Percentiles rank a stretch among this genome's conserved stretches.
Conservation (phyloP, 1,284 basidiomycete genomes). For the Papiliotrema laurentii region DNA sequence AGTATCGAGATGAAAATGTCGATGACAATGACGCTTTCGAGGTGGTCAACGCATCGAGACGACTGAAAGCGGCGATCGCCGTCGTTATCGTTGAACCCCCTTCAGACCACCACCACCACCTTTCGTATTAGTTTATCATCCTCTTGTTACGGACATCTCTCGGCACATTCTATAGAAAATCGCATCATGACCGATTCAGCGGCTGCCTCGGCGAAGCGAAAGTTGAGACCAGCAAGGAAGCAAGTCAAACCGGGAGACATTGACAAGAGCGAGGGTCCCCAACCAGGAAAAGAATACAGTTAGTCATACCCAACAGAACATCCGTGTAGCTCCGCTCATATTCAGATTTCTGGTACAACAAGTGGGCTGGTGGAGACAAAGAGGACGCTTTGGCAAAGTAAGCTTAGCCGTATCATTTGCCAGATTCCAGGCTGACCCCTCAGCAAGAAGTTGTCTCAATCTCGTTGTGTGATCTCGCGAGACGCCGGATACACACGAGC, state of each 20-base stretch:
- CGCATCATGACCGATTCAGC: conserved; percentile 21
- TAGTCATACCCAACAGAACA: conserved; percentile 43
- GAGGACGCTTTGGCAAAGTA: conserved; percentile 90
- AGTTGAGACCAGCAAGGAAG: conserved; percentile 66
- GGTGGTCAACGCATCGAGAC: conserved; percentile 24
- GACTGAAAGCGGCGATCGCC: background rate
- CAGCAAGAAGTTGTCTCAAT: conserved; percentile 73
- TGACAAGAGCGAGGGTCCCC: conserved; percentile 77
- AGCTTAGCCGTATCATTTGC: conserved; percentile 31
- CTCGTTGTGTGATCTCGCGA: conserved; percentile 75
- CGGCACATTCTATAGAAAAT: no score
- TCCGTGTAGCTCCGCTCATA: background rate
- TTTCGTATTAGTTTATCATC: no score
- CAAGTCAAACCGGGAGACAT: conserved; percentile 86
- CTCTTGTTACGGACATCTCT: no score
- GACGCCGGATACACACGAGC: conserved; percentile 92
- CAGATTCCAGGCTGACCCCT: background rate
- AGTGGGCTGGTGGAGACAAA: conserved; percentile 93
- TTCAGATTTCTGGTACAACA: conserved; percentile 98
- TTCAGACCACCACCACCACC: no score
- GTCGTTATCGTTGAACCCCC: background rate
- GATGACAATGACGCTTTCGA: conserved; percentile 32
- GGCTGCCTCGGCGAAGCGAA: conserved; percentile 30
- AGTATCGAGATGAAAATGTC: conserved; percentile 17
- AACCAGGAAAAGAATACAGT: conserved; percentile 95